These are phyloP conservation scores for Phanerodontia chrysosporium DNA, from an alignment of 768 basidiomycete genomes.

Conservation along the genomic window DNA sequence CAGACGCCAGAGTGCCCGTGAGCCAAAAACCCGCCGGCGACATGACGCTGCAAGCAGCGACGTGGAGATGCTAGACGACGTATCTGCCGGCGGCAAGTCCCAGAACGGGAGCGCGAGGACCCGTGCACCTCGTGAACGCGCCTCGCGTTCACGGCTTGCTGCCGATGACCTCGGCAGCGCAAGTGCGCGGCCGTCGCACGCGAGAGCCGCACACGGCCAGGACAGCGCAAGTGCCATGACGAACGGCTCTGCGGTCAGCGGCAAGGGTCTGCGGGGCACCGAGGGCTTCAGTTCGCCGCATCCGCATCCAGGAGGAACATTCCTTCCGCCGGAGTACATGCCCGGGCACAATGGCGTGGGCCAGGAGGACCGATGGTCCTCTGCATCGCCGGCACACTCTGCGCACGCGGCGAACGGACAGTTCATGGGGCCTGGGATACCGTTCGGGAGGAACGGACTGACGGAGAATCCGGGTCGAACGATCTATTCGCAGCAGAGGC, in stretches of 20 bases:
- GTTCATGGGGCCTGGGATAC: slow-evolving; percentile 16
- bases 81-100: background rate
- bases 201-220: background rate
- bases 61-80: background rate
- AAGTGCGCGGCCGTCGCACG: background rate
- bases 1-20: slow-evolving; percentile 5
- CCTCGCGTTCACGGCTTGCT: background rate
- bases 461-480: slow-evolving; percentile 24
- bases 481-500: slow-evolving; percentile 23
- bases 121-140: background rate
- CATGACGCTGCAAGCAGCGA: background rate
- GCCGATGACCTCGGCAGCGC: background rate
- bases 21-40: slow-evolving; percentile 9
- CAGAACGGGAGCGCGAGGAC: background rate
- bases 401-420: slow-evolving; percentile 1
- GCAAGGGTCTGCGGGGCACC: background rate
- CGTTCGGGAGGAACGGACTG: slow-evolving; percentile 11
- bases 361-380: background rate
- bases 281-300: background rate
- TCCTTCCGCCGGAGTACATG: slow-evolving; percentile 2
- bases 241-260: background rate
- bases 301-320: background rate
- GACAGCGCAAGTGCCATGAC: background rate
- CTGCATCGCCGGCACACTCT: background rate
- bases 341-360: background rate